Percentiles rank a stretch among this genome's conserved stretches.
phyloP scores from a whole-genome alignment of 2,329 filamentous ascomycete genomes.

The Colletotrichum higginsianum region DNA sequence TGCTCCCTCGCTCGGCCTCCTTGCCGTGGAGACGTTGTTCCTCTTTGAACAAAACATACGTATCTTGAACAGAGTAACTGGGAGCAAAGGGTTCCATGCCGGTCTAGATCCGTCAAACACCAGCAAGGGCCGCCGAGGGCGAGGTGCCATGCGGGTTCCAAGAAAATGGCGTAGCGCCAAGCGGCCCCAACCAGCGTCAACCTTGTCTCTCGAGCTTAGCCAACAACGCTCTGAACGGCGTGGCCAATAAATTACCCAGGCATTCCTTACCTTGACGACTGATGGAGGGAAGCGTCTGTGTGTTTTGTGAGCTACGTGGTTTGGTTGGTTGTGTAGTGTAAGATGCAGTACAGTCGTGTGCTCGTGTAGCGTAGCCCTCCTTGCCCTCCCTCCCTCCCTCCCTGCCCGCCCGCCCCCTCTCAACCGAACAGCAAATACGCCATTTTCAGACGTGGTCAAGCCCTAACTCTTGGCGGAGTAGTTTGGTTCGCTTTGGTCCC shows the following conservation, averaged over 20 bases:
- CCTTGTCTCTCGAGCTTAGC: slow-evolving; percentile 26
- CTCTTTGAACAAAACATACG: neutral
- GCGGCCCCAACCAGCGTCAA: slow-evolving; percentile 26
- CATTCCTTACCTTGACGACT: neutral
- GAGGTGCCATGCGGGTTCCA: slow-evolving; percentile 25
- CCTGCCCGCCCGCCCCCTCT: no score
- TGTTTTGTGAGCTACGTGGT: neutral
- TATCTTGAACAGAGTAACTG: neutral
- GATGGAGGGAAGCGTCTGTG: neutral
- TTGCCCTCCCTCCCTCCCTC: neutral
- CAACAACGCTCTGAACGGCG: slow-evolving; percentile 1
- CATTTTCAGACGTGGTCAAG: slow-evolving; percentile 17
- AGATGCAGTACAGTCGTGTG: neutral
- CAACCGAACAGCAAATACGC: neutral
- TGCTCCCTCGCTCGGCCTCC: neutral
- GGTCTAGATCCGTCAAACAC: slow-evolving; percentile 23
- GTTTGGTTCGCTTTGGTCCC: neutral
- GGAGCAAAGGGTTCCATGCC: neutral
- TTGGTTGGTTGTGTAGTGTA: neutral
- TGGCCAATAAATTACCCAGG: neutral
- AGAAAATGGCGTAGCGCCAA: slow-evolving; percentile 36
- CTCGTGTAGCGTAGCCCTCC: neutral
- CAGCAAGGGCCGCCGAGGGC: slow-evolving; percentile 20
- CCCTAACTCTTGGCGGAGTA: slow-evolving; percentile 25
- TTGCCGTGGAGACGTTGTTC: neutral